These are phyloP conservation scores for Colletotrichum scovillei DNA, from an alignment of 2,329 filamentous ascomycete genomes.

Conservation along the genomic window DNA sequence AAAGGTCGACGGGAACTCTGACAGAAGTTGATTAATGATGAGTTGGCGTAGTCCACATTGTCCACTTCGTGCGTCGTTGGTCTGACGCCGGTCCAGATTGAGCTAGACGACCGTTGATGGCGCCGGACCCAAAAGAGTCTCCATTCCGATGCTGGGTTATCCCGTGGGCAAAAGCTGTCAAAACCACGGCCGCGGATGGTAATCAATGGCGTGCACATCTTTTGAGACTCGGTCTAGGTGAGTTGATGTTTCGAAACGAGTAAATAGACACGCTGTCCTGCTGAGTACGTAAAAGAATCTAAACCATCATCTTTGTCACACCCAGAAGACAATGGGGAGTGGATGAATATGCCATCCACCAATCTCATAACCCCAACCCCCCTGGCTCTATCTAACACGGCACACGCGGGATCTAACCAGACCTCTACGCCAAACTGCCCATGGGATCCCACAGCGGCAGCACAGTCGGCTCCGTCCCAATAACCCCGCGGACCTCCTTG, in stretches of 20 bases:
- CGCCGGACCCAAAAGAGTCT: not conserved
- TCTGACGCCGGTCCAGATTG: not conserved
- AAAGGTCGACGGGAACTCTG: not conserved
- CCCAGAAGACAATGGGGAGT: not conserved
- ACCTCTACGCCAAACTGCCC: slow-evolving; percentile 72
- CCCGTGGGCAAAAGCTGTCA: not conserved
- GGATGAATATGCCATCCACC: not conserved
- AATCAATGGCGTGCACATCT: not conserved
- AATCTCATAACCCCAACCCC: not conserved
- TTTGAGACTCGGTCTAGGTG: not conserved
- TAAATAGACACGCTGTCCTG: slow-evolving; percentile 19
- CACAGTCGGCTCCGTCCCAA: slow-evolving; percentile 76
- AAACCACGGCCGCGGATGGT: not conserved
- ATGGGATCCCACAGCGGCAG: slow-evolving; percentile 85
- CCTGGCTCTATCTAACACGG: not conserved
- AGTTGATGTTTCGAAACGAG: not conserved
- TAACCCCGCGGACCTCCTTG: slow-evolving; percentile 75
- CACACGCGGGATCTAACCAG: not conserved
- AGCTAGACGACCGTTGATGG: not conserved
- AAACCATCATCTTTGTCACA: slow-evolving; percentile 4
- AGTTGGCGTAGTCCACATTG: not conserved
- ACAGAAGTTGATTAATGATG: not conserved
- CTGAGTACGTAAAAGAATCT: not conserved
- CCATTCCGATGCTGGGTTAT: not conserved
- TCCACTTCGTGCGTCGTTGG: not conserved